Base-by-base conservation (phyloP, 2,329 filamentous ascomycete species). In the Lasiodiplodia sp. region DNA sequence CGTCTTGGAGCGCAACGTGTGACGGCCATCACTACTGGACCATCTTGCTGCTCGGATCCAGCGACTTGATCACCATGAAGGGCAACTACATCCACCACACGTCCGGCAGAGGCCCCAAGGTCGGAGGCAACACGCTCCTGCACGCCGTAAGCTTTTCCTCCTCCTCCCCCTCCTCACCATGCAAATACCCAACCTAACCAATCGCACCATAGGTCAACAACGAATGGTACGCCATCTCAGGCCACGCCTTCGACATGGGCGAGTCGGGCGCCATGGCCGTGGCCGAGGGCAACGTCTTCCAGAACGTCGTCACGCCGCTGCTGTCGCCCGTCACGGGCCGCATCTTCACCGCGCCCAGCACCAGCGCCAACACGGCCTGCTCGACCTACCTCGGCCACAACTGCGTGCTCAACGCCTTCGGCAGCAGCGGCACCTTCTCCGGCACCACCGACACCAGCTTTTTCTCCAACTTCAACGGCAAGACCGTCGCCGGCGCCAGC, bases 71-170 rank as follows among this genome's bases (percentile, higher is more conserved):
- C 73, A 89, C 87, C 70, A 73, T 89, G 75, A 86, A 87, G 80
- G 82, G 82, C 71, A 89, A 89, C 82, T 88, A 88, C 80, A 81
- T 89, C 74, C 85, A 88, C 82, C 82, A 87, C 76, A 85, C 84
- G 56, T 84, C 82, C 18, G 87, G 87, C 68, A 86, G 87, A 67
- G 80, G 81, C 12, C 87, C 87, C 71, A 88, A 89, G 80, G 80
- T 89, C 31, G 80, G 78, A 69, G 82, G 81, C n/a, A 86, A 86
- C 75, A 87, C 87, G 66, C 82, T 88, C 55, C 79, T 89, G 64
- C 87, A 89, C 77, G 85, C 85, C 47, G 60, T 64, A 18, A 57
- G 55, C 18, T 3, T 18, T 47, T 5, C 18, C 28, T 21, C 12
- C 7, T 18, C 1, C 2, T 21, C 12, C 7, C 10, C 1, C 2